These are phyloP conservation scores for Vaccinium macrocarpon DNA, from an alignment of 148 eudicot genomes.

Conservation along the genomic window DNA sequence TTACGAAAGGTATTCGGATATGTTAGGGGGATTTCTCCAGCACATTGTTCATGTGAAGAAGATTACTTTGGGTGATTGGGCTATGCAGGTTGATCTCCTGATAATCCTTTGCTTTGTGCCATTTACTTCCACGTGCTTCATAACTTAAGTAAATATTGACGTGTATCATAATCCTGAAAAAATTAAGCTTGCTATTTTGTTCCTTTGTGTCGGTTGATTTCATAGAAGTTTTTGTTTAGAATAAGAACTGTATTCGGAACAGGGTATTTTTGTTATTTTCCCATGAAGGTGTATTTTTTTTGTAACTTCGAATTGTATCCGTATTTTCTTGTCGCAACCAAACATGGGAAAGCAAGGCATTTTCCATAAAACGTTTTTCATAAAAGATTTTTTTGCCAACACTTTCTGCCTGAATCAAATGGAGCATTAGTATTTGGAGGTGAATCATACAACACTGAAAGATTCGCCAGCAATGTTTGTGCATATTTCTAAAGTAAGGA, in stretches of 20 bases:
- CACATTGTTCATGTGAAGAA: background rate
- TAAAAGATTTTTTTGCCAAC: no score
- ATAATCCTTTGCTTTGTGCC: background rate
- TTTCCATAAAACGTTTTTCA: no score
- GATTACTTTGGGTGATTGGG: background rate
- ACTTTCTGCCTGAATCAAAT: no score
- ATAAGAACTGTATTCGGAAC: no score
- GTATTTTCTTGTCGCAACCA: no score
- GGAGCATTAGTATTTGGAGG: background rate
- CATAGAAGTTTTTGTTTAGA: no score
- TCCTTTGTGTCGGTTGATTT: no score
- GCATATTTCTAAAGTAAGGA: background rate
- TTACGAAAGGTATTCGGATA: background rate
- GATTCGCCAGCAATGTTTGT: background rate
- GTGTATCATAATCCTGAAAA: background rate
- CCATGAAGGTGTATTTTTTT: no score
- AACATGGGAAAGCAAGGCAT: no score
- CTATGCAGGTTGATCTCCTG: background rate
- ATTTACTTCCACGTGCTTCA: background rate
- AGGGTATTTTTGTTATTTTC: no score
- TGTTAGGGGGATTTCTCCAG: background rate
- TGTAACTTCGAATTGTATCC: no score
- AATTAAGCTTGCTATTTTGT: background rate
- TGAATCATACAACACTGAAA: background rate
- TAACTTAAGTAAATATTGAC: no score